Base-by-base conservation (phyloP, 352 stramenopile genomes). In the Globisporangium cederbergense region DNA sequence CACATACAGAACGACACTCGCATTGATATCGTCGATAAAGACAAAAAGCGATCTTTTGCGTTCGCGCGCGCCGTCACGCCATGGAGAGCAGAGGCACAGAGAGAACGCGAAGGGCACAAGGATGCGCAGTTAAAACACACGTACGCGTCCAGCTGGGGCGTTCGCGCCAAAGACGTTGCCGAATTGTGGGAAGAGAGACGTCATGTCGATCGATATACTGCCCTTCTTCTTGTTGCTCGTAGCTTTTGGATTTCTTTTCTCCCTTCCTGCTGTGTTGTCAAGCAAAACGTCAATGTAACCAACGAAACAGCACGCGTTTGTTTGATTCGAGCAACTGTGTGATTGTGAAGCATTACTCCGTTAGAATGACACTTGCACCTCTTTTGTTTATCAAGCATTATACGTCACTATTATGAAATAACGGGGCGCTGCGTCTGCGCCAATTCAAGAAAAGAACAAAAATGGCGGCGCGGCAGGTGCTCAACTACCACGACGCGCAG, bases 401-500 rank as follows among this genome's bases (percentile, higher is more conserved):
- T 25, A 1, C 22, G 22, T 25, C 22, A 25, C 22, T 25, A 25
- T 25, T 25, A 25, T 25, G 22, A 25, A 25, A 25, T 25, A 25
- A 25, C 22, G 22, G 22, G 22, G 1, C 1, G 22, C 22, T 25
- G 22, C 22, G 1, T 25, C 22, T 25, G 22, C 22, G 22, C 22
- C 22, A 25, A 25, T 25, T 25, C 22, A 25, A 25, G 22, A 25
- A 25, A 25, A 54, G n/a, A 4, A 36, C 47, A n/a, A 53, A n/a
- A 2, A 58, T 22, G n/a, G 79, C 87, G 76, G 49, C 68, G 9
- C 66, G 40, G 0, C 78, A 88, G 56, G 81, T 90, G 72, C 78
- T 91, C 28, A 83, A 87, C 43, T 95, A 88, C 67, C 80, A 93
- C 60, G 84, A 91, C 65, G 84, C 88, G 64, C 82, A 90, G 80